These are phyloP conservation scores for Diaporthe eres DNA, from an alignment of 2,329 filamentous ascomycete genomes.

Conservation along the genomic window DNA sequence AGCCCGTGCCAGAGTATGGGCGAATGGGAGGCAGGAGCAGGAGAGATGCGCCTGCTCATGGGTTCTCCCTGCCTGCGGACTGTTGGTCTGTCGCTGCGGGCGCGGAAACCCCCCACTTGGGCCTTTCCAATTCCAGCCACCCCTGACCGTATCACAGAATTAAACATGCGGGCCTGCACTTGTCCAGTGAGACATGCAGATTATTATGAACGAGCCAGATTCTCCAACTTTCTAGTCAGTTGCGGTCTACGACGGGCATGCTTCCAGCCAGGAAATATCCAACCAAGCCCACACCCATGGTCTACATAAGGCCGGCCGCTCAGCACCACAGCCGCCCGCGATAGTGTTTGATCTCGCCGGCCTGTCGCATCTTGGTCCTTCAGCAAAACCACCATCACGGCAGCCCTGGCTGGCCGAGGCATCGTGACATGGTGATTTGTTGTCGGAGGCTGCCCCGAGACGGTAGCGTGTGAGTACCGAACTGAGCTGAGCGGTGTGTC, in stretches of 20 bases:
- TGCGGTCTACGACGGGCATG: background rate
- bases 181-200: slow-evolving; percentile 17
- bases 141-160: slow-evolving; percentile 27
- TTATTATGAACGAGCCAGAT: slow-evolving; percentile 8
- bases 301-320: background rate
- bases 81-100: background rate
- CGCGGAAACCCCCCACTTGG: slow-evolving; percentile 1
- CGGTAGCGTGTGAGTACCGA: background rate
- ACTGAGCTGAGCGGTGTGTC: background rate
- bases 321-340: background rate
- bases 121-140: slow-evolving; percentile 16
- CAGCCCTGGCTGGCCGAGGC: background rate
- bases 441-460: background rate
- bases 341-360: background rate
- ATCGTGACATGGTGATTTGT: background rate
- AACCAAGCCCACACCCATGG: background rate
- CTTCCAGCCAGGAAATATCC: background rate
- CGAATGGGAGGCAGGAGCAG: background rate
- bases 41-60: background rate
- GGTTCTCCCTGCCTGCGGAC: slow-evolving; percentile 7
- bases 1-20: background rate
- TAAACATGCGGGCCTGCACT: slow-evolving; percentile 1
- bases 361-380: background rate
- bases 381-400: too few species aligned
- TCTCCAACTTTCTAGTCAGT: slow-evolving; percentile 12